phyloP scores from a whole-genome alignment of 1,284 basidiomycete species.

The Volvariella volvacea region DNA sequence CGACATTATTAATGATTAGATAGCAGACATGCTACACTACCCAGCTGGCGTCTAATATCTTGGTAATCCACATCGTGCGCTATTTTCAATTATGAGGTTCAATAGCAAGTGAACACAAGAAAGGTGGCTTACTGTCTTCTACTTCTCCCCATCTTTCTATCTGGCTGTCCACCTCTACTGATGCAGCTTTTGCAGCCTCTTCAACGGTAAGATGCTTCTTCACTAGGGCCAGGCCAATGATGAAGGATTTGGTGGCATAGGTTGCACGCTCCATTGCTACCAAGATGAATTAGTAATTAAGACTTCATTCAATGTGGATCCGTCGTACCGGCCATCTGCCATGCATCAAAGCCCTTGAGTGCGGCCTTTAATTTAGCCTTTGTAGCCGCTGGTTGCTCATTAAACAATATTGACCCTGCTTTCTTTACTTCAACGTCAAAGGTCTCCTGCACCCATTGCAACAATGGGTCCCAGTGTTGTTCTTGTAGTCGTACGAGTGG shows the following conservation, averaged over 20 bases:
- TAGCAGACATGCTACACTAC: conserved; percentile 57
- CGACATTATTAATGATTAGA: conserved; percentile 20
- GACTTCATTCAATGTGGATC: background rate
- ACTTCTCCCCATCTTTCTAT: conserved; percentile 98
- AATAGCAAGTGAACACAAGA: too few species aligned
- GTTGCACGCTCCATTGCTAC: conserved; percentile 89
- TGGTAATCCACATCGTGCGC: conserved; percentile 97
- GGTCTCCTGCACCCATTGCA: conserved; percentile 69
- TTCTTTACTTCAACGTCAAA: conserved; percentile 65
- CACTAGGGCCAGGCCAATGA: conserved; percentile 84
- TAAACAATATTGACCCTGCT: conserved; percentile 63
- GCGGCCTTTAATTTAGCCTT: conserved; percentile 52
- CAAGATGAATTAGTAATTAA: background rate
- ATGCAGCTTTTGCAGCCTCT: conserved; percentile 78
- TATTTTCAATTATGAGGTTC: conserved; percentile 23
- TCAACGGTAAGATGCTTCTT: conserved; percentile 74
- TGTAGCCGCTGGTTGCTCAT: conserved; percentile 64
- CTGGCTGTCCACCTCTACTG: conserved; percentile 93
- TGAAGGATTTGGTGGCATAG: conserved; percentile 87
- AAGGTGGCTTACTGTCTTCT: conserved; percentile 80
- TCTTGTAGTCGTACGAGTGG: conserved; percentile 76
- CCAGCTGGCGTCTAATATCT: conserved; percentile 84
- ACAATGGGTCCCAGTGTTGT: conserved; percentile 87
- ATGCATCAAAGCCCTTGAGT: conserved; percentile 63
- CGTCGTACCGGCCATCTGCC: conserved; percentile 82